Base-by-base conservation (phyloP, 768 basidiomycete genomes). In the Brasilioporus rufonigricans region DNA sequence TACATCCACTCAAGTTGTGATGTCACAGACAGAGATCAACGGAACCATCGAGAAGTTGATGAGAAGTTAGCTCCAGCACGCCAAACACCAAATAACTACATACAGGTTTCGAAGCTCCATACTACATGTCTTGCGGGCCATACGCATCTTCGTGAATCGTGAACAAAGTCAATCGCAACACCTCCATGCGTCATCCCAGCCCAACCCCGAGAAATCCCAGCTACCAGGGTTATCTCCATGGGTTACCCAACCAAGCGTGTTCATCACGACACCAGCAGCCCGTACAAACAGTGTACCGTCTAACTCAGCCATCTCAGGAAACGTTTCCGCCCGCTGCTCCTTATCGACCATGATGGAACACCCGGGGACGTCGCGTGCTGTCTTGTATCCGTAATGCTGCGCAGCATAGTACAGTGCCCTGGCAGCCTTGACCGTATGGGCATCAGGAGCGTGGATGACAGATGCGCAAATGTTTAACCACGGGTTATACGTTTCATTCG, bases 161-260 rank as follows among this genome's bases (percentile, higher is more conserved):
- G n/a, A n/a, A n/a, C n/a, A n/a, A n/a, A n/a, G n/a, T 32, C 16
- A 40, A 63, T 77, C 70, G 21, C 62, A 64, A 27, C 62, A 52
- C 43, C 74, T 74, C 84, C 83, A 85, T 12, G 82, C 80, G 10
- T 76, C 81, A 53, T 84, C 81, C 81, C 83, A 85, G 1, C 82
- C 83, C 38, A 84, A 67, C 4, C 75, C 82, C 64, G 79, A 81
- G 27, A 76, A 56, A 66, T 85, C 83, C 85, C 85, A 85, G 2
- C 61, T 39, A 18, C 79, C 76, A 38, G 69, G 74, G 39, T 68
- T 55, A 64, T 85, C 77, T 4, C 83, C 83, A 67, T 78, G 70
- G 9, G 71, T 63, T 1, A 79, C 77, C 84, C 83, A 85, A 0
- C 84, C 81, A 58, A 84, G 65, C 13, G 70, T 76, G 44, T 83